Conservation (phyloP, 2,329 filamentous ascomycete genomes). For the Elsinoe fawcettii region DNA sequence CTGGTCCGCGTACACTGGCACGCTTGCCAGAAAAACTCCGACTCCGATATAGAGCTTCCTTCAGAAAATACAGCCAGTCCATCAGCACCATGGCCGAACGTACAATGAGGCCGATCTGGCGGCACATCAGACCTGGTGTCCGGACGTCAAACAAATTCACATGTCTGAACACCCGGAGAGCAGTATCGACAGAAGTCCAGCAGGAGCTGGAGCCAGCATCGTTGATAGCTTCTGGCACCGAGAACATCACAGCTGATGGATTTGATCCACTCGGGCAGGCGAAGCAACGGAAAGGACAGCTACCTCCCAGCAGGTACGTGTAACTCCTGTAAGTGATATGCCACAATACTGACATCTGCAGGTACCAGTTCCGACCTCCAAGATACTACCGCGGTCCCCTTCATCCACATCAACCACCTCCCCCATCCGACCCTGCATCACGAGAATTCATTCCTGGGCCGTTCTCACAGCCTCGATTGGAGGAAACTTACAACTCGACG, state of each 20-base stretch:
- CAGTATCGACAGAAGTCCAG: constrained; percentile 25
- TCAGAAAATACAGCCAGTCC: background rate
- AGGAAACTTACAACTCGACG: constrained; percentile 83
- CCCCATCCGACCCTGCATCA: constrained; percentile 75
- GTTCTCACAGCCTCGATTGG: constrained; percentile 77
- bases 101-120: constrained; percentile 6
- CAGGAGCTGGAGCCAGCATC: constrained; percentile 42
- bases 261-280: constrained; percentile 45
- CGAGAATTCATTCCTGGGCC: constrained; percentile 84
- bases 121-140: background rate
- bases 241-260: constrained; percentile 32
- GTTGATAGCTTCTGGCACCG: constrained; percentile 36
- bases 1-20: background rate
- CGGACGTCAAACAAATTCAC: background rate
- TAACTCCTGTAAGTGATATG: background rate
- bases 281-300: constrained; percentile 33
- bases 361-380: constrained; percentile 91
- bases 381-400: constrained; percentile 92
- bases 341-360: constrained; percentile 30
- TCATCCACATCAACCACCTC: constrained; percentile 86
- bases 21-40: background rate
- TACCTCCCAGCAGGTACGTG: constrained; percentile 48
- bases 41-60: background rate
- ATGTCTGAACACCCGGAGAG: constrained; percentile 18
- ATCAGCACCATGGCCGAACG: background rate